Evolutionary conservation across 129 eudicot genomes (phyloP).

Genomic region (Silybum marianum): DNA sequence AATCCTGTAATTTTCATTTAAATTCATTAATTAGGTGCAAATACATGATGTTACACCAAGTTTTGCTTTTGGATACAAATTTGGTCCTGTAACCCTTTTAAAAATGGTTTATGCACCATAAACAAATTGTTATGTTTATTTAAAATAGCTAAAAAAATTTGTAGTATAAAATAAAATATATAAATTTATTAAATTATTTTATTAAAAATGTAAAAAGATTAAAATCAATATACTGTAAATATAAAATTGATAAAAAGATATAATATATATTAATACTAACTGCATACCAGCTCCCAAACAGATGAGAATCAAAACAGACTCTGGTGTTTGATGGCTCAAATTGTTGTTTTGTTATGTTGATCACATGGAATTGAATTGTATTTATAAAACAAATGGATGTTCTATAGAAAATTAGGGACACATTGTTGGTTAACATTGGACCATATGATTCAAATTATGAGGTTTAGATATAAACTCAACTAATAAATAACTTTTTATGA

Average conservation of each 20-base stretch:
- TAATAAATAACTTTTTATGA: background rate
- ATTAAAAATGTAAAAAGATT: background rate
- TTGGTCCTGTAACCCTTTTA: background rate
- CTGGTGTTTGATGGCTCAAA: background rate
- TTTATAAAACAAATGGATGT: too few species aligned
- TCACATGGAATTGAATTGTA: background rate
- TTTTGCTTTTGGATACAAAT: background rate
- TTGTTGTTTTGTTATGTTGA: background rate
- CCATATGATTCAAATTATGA: background rate
- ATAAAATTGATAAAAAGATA: background rate
- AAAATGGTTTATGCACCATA: background rate
- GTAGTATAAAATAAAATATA: background rate
- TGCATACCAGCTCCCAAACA: too few species aligned
- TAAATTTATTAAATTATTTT: background rate
- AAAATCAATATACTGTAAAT: background rate
- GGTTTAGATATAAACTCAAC: background rate
- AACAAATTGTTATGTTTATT: too few species aligned
- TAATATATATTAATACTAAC: too few species aligned
- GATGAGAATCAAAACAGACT: too few species aligned
- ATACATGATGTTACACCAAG: background rate
- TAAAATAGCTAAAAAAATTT: background rate
- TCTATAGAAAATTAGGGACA: too few species aligned
- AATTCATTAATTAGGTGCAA: background rate
- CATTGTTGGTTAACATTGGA: background rate
- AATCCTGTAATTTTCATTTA: too few species aligned